Evolutionary conservation across 768 basidiomycete genomes (phyloP).

Genomic region (Russula lepida): DNA sequence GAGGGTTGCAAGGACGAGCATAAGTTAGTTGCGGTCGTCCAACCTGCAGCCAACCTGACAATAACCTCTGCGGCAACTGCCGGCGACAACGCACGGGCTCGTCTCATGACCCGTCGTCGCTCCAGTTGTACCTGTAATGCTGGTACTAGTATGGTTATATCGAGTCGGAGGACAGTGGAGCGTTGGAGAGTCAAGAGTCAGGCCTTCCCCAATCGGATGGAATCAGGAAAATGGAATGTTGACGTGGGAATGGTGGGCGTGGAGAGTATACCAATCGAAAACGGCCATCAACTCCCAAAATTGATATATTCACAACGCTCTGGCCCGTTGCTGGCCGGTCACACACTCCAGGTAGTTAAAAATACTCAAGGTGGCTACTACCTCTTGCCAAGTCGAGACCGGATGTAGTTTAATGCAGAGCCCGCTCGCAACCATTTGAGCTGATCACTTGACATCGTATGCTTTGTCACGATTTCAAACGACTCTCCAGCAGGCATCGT

Average conservation of each 20-base stretch:
- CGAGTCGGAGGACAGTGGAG: background rate
- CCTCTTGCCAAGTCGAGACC: conserved; percentile 24
- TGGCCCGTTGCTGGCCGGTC: background rate
- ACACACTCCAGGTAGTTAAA: background rate
- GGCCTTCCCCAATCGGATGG: too few relatives aligned
- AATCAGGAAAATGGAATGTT: background rate
- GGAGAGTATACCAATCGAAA: background rate
- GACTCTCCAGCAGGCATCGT: conserved; percentile 53
- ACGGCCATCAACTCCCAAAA: background rate
- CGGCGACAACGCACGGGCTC: background rate
- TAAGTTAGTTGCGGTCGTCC: conserved; percentile 25
- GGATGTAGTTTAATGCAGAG: conserved; percentile 85
- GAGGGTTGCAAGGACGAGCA: conserved; percentile 64
- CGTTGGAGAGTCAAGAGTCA: too few relatives aligned
- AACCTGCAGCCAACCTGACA: background rate
- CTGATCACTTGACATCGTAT: conserved; percentile 89
- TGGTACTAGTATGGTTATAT: background rate
- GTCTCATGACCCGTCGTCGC: background rate
- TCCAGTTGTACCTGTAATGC: background rate
- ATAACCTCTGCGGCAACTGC: conserved; percentile 5
- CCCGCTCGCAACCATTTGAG: conserved; percentile 85
- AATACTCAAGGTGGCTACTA: background rate
- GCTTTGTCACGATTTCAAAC: conserved; percentile 65
- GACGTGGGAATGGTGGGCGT: background rate
- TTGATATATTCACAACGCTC: background rate